Conservation (phyloP, 805 yeast species). For the Nakazawaea anatomiae region DNA sequence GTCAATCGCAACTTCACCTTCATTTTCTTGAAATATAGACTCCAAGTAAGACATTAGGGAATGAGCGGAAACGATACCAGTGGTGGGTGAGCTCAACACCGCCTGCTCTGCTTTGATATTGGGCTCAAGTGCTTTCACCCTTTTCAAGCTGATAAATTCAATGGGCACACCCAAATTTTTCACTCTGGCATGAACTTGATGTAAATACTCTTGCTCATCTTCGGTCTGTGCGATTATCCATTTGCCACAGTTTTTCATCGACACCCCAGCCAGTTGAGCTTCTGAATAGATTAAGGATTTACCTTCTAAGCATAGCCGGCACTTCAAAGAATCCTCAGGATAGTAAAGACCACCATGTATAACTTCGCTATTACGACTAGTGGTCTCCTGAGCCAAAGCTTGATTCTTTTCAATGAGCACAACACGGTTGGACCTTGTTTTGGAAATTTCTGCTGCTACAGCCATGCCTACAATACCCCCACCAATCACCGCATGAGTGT, state of each 20-base stretch:
- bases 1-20: constrained; percentile 60
- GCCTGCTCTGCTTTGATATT: constrained; percentile 57
- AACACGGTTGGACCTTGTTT: constrained; percentile 41
- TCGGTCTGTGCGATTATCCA: constrained; percentile 85
- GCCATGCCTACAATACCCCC: constrained; percentile 86
- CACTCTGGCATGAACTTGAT: constrained; percentile 39
- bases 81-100: constrained; percentile 66
- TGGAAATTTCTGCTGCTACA: constrained; percentile 62
- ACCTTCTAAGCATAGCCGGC: constrained; percentile 69
- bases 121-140: constrained; percentile 54
- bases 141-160: constrained; percentile 39
- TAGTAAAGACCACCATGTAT: constrained; percentile 89
- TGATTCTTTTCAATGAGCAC: constrained; percentile 65
- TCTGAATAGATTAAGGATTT: constrained; percentile 58
- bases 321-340: constrained; percentile 62
- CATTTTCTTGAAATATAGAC: constrained; percentile 46
- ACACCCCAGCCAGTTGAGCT: constrained; percentile 42
- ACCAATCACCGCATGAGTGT: constrained; percentile 70
- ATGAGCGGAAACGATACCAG: constrained; percentile 84
- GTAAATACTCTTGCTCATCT: constrained; percentile 52
- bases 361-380: constrained; percentile 89
- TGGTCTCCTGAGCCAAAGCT: constrained; percentile 70
- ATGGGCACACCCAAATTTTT: constrained; percentile 51
- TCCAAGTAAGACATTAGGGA: constrained; percentile 57
- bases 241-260: constrained; percentile 65